These are phyloP conservation scores for Cystobasidiopsis lactophilus DNA, from an alignment of 768 basidiomycete species.

Conservation along the genomic window DNA sequence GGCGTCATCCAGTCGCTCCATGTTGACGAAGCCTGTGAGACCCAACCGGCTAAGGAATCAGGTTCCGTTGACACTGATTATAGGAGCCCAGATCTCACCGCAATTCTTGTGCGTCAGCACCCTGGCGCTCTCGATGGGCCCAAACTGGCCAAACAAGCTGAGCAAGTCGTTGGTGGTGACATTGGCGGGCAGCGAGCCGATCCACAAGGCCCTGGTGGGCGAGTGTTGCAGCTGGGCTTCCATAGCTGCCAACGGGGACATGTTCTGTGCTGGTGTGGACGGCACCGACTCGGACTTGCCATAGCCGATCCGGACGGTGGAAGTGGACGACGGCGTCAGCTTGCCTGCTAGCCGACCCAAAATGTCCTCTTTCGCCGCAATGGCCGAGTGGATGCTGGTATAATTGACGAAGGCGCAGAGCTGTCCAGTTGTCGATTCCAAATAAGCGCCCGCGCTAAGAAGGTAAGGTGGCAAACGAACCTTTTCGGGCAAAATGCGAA, in stretches of 20 bases:
- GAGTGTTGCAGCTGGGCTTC: constrained; percentile 48
- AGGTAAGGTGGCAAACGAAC: constrained; percentile 27
- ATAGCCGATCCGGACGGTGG: constrained; percentile 71
- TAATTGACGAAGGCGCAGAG: constrained; percentile 93
- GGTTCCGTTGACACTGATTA: constrained; percentile 6
- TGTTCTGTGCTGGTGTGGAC: constrained; percentile 50
- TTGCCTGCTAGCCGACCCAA: constrained; percentile 83
- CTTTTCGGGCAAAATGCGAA: constrained; percentile 90
- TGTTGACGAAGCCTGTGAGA: constrained; percentile 44
- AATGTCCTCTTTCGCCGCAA: constrained; percentile 93
- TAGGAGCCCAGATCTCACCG: constrained; percentile 26
- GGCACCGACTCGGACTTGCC: constrained; percentile 95
- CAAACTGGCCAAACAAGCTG: constrained; percentile 90
- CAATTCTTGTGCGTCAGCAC: constrained; percentile 96
- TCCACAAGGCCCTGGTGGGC: constrained; percentile 90
- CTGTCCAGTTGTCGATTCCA: constrained; percentile 27
- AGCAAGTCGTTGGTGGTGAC: constrained; percentile 86
- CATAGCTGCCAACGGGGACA: neutral
- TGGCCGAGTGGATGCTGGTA: constrained; percentile 22
- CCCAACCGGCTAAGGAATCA: too few species aligned
- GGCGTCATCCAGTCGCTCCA: constrained; percentile 90
- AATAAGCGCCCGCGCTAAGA: neutral
- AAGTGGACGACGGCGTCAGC: constrained; percentile 49
- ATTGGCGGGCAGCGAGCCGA: constrained; percentile 85
- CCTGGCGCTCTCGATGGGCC: constrained; percentile 87